Evolutionary conservation across 2,329 filamentous ascomycete species (phyloP).

Genomic region (Endoconidiophora polonica): DNA sequence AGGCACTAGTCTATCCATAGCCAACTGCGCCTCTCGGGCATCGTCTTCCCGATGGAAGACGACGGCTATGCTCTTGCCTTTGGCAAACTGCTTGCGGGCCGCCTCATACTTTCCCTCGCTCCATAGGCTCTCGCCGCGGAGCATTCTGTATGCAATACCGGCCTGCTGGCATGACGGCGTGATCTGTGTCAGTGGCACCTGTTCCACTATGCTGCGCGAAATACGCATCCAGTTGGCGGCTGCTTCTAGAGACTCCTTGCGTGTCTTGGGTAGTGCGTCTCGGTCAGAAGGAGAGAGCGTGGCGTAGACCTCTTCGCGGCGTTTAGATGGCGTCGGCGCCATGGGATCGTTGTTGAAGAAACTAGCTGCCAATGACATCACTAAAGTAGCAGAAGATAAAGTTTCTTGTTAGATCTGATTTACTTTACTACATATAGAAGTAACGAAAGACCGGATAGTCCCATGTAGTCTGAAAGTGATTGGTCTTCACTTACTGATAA

Average conservation of each 20-base stretch:
- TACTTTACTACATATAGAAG: not conserved
- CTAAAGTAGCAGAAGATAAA: not conserved
- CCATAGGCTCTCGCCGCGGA: slow-evolving; percentile 11
- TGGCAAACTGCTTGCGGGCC: slow-evolving; percentile 5
- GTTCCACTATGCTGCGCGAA: slow-evolving; percentile 2
- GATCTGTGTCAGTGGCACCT: slow-evolving; percentile 1
- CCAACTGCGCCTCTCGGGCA: not conserved
- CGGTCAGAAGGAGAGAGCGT: slow-evolving; percentile 7
- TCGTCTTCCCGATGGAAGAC: too few species aligned
- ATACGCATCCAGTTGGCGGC: slow-evolving; percentile 10
- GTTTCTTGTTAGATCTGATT: not conserved
- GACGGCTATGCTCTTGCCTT: too few species aligned
- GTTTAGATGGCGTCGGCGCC: not conserved
- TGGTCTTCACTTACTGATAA: slow-evolving; percentile 44
- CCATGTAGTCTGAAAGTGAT: not conserved
- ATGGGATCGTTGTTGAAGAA: slow-evolving; percentile 11
- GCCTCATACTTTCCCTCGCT: slow-evolving; percentile 9
- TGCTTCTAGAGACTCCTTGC: slow-evolving; percentile 4
- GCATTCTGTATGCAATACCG: slow-evolving; percentile 2
- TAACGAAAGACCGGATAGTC: too few species aligned
- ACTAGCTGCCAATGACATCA: slow-evolving; percentile 10
- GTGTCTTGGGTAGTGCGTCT: slow-evolving; percentile 7
- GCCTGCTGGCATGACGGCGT: slow-evolving; percentile 9
- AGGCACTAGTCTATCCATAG: not conserved
- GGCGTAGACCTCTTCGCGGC: slow-evolving; percentile 5